Evolutionary conservation across 2,329 filamentous ascomycete species (phyloP), one percentile per base, ranked within the genome.

Genomic region (Alternaria arbusti): DNA sequence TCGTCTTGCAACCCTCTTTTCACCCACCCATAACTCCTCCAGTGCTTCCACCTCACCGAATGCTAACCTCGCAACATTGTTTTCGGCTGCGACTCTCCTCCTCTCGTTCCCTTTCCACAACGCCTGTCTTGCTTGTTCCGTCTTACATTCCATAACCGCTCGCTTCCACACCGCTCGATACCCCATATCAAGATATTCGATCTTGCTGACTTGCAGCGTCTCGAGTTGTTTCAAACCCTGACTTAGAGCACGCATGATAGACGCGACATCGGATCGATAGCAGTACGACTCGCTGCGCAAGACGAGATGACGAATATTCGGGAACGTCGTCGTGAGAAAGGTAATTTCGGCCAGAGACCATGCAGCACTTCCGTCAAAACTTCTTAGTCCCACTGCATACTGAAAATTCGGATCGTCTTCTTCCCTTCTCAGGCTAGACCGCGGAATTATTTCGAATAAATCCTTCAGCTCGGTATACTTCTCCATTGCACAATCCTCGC

Each of bases 151-250:
- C 30, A 63, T 57, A 2, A 70, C 61, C 9, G 54, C 55, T 13
- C 67, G 63, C 55, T 65, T 66, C 69, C 67, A 71, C 11, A 67
- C 46, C n/a, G 61, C 54, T 3, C 64, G 58, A 32, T 64, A 69
- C 6, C 69, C 66, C 64, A 68, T 60, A n/a, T 67, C 63, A 12
- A 72, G 57, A 22, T 59, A 61, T 7, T 59, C 61, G 8, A 67
- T 61, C 26, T 64, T 65, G 44, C 60, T 60, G n/a, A 72, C 54
- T 12, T 40, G 57, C 8, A 72, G 51, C 2, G 30, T 60, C 10
- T 43, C 28, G 6, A 72, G 59, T 12, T 61, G 20, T 20, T 15
- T 45, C n/a, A 70, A 58, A 5, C 54, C 47, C 3, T 15, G 47
- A 15, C 61, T 54, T 9, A 71, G 44, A 5, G 63, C 40, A 2